These are phyloP conservation scores for Globisporangium polare DNA, from an alignment of 352 stramenopile species.

Conservation along the genomic window DNA sequence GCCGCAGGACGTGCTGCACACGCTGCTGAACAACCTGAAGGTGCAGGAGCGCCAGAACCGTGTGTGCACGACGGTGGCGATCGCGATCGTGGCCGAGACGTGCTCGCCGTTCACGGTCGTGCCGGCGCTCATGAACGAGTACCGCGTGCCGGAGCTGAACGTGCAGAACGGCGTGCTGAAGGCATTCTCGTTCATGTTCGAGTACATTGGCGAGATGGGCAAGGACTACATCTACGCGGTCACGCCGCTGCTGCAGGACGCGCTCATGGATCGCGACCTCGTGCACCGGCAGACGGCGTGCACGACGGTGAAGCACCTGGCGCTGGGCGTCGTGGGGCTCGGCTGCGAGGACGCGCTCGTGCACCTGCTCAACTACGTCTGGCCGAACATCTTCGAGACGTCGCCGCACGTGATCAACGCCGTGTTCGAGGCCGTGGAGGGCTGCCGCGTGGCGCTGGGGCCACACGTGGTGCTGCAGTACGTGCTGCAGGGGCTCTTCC, in stretches of 20 bases:
- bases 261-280: slow-evolving; percentile 98
- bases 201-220: slow-evolving; percentile 99
- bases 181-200: slow-evolving; percentile 99
- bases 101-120: slow-evolving; percentile 99
- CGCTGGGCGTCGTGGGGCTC: slow-evolving; percentile 94
- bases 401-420: slow-evolving; percentile 98
- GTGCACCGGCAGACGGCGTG: slow-evolving; percentile 98
- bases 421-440: slow-evolving; percentile 98
- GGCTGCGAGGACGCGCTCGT: slow-evolving; percentile 98
- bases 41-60: slow-evolving; percentile 99
- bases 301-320: slow-evolving; percentile 97
- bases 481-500: slow-evolving; percentile 97
- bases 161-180: slow-evolving; percentile 99
- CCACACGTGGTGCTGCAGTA: slow-evolving; percentile 97
- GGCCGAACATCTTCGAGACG: slow-evolving; percentile 99
- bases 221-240: slow-evolving; percentile 99
- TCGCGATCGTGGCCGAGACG: slow-evolving; percentile 99
- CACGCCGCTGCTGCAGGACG: slow-evolving; percentile 97
- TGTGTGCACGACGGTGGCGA: slow-evolving; percentile 99
- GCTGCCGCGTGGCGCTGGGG: slow-evolving; percentile 94
- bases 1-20: slow-evolving; percentile 98
- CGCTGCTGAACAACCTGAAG: slow-evolving; percentile 99
- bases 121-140: slow-evolving; percentile 99
- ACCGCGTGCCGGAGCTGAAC: slow-evolving; percentile 98
- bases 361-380: slow-evolving; percentile 99